These are phyloP conservation scores for Colletotrichum agaves DNA, from an alignment of 2,329 filamentous ascomycete genomes.

Conservation along the genomic window DNA sequence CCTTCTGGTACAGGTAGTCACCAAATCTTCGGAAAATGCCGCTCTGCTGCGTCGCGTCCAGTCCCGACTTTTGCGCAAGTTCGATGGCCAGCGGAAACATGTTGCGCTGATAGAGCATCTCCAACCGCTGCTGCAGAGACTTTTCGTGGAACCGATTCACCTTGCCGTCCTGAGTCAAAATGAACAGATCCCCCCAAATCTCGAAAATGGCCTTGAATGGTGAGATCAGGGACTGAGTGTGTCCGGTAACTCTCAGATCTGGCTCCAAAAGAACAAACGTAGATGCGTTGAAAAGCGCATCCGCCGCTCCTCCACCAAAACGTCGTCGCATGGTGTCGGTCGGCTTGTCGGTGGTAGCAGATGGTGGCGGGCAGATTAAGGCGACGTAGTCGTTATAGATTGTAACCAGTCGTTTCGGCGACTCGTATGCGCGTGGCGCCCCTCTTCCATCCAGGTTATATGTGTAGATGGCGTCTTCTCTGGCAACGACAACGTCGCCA, in stretches of 20 bases:
- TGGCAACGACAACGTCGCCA: constrained; percentile 88
- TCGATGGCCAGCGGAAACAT: constrained; percentile 93
- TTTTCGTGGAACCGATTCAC: constrained; percentile 92
- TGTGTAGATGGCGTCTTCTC: constrained; percentile 95
- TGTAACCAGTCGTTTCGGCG: constrained; percentile 83
- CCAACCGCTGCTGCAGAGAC: constrained; percentile 86
- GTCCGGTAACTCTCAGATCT: constrained; percentile 87
- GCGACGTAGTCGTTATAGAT: constrained; percentile 88
- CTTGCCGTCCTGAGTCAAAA: constrained; percentile 93
- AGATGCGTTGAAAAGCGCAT: constrained; percentile 85
- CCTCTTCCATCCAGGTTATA: constrained; percentile 88
- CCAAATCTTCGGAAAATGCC: constrained; percentile 93
- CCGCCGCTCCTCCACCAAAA: constrained; percentile 75
- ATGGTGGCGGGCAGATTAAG: constrained; percentile 79
- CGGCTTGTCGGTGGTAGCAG: constrained; percentile 60
- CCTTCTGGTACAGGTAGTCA: constrained; percentile 93
- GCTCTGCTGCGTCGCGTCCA: constrained; percentile 85
- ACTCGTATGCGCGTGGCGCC: constrained; percentile 90
- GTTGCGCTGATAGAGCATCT: constrained; percentile 93
- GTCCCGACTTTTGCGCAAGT: constrained; percentile 86
- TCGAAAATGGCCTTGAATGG: constrained; percentile 83
- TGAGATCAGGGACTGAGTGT: constrained; percentile 85
- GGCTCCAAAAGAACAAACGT: constrained; percentile 94
- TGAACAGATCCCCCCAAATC: constrained; percentile 91
- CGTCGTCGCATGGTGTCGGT: constrained; percentile 73